Base-by-base conservation (phyloP, 108 stramenopile genomes). In the Ochromonas danica region DNA sequence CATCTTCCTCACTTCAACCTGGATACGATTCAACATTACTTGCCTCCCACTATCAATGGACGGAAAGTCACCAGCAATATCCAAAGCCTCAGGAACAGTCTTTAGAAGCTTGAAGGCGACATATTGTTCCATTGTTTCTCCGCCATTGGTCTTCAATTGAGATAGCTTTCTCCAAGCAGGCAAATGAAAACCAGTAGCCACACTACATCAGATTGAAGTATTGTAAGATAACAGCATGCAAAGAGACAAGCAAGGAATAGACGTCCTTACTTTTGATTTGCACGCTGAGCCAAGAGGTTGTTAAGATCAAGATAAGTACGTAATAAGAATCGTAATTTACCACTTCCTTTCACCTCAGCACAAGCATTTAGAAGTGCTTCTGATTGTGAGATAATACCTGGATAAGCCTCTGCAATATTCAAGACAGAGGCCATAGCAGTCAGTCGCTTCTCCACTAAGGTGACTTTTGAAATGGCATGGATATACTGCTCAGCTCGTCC, bases 141-240 rank as follows among this genome's bases (percentile, higher is more conserved):
- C 72, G 36, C n/a, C 6, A 41, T 75, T 75, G 25, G 31, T 41
- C 72, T 75, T 75, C 51, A 33, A 6, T 36, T 75, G 72, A 27
- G 36, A 6, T 10, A 75, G 36, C 31, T 75, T 75, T 6, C 30
- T 45, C 31, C 14, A 75, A 6, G n/a, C 3, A 27, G 6, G 14
- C 43, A 75, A 31, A 3, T 36, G 3, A 25, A 75, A 42, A 31
- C 72, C 72, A 27, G 6, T 27, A 6, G 40, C 3, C 31, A 22
- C 40, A 41, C 72, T 36, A 27, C 41, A 6, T 25, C 45, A 14
- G 22, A 14, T 51, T 14, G 6, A 14, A 51, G 22, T 51, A 67
- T 36, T 36, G 63, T 36, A 36, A 6, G 17, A 36, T 36, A 6
- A 36, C 63, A 67, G 17, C 63, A 36, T 6, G 31, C 3, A 10